Evolutionary conservation across 23 red algal genomes (phyloP), one percentile per base, ranked within the genome.

Genomic region (Gracilaria caudata): DNA sequence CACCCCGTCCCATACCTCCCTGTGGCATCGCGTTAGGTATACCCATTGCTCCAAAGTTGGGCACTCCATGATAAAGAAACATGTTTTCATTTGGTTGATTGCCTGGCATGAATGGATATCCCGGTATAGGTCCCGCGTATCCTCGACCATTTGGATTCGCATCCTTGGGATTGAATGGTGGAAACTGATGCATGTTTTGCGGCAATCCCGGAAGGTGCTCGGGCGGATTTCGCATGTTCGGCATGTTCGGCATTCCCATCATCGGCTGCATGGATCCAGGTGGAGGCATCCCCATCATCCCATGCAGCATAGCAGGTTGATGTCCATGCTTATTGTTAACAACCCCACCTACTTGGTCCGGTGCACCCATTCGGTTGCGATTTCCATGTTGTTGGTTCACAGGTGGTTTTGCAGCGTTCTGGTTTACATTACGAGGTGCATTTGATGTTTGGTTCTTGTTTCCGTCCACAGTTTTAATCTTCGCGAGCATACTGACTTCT

Each of bases 401-500:
- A 40, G 39, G 37, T 6, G 70, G 70, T 47, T 75, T 75, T 23
- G 25, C 8, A 75, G 70, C 39, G 70, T 43, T 46, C 21, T 43
- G 70, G 43, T 36, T 75, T n/a, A 47, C 70, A 47, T 43, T 75
- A 21, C 70, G 70, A 75, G 43, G 39, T 47, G 70, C 4, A 75
- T 47, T 75, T 20, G 39, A 16, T 46, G 3, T 40, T 49, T 75
- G 70, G 25, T 43, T 75, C 70, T 75, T 75, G 19, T 75, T 75
- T 47, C 37, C 70, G 34, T 86, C 90, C 19, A 93, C 90, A 0
- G 90, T 94, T 73, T 94, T 93, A 68, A 98, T 94, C 72, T 93
- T 93, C 4, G 87, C 90, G 17, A 91, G 55, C 70, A 83, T 94
- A 32, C 77, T 80, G 25, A 89, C 81, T 74, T 99, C 93, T 17